Evolutionary conservation across 2,329 filamentous ascomycete species (phyloP).

Genomic region (Ceratocystis colombiana): DNA sequence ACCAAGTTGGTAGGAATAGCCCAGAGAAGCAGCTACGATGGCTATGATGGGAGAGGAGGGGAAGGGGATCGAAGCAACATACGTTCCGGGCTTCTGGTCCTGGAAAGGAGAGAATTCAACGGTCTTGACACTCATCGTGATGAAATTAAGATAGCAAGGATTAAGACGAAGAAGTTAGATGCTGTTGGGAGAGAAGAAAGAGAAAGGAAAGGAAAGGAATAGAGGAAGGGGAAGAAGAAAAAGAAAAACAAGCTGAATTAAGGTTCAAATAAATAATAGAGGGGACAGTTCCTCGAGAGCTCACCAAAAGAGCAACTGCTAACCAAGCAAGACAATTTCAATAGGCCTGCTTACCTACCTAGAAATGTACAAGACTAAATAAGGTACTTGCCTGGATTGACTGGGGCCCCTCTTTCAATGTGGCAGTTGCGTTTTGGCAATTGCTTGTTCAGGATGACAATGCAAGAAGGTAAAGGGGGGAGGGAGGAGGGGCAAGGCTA

Average conservation of each 20-base stretch:
- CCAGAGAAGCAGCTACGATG: not conserved
- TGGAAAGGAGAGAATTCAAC: conserved; percentile 76
- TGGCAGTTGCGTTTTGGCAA: not conserved
- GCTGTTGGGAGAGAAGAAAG: not conserved
- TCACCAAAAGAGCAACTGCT: not conserved
- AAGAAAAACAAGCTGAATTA: conserved; percentile 14
- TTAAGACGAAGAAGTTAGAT: not conserved
- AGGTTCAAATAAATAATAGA: conserved; percentile 1
- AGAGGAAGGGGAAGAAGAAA: not conserved
- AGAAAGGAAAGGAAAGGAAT: conserved; percentile 7
- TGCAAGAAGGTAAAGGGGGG: not conserved
- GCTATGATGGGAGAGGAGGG: not conserved
- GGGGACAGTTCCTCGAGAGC: conserved; percentile 5
- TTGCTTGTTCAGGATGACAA: conserved; percentile 13
- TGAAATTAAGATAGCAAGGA: not conserved
- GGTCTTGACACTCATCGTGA: conserved; percentile 60
- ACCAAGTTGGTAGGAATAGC: not conserved
- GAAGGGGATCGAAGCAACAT: conserved; percentile 40
- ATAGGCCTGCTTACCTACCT: not conserved
- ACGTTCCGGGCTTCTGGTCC: conserved; percentile 99
- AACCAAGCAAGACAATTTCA: not conserved
- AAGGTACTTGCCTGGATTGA: not conserved
- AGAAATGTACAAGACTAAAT: not conserved
- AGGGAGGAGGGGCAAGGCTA: not conserved
- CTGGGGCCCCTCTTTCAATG: not conserved